phyloP scores from a whole-genome alignment of 148 eudicot genomes.

The Diospyros lotus region DNA sequence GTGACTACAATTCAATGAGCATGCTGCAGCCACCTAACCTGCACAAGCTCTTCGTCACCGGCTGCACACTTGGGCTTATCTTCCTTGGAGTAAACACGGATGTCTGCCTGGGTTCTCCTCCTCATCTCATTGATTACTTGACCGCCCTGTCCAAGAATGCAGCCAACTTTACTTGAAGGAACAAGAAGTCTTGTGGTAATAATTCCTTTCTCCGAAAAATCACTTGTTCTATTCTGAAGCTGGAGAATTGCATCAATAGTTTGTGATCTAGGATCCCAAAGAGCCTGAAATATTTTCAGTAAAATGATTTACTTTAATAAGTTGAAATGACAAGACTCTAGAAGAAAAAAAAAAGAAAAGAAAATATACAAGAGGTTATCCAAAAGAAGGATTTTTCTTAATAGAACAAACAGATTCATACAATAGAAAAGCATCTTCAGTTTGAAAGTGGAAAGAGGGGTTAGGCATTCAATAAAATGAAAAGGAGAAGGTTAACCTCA shows the following conservation, averaged over 20 bases:
- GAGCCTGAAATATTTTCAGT: slow-evolving; percentile 36
- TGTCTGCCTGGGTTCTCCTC: slow-evolving; percentile 73
- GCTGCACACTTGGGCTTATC: slow-evolving; percentile 72
- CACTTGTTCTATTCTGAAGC: slow-evolving; percentile 69
- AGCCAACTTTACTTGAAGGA: slow-evolving; percentile 75
- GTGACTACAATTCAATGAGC: not conserved
- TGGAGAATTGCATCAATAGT: slow-evolving; percentile 76
- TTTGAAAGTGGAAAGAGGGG: not conserved
- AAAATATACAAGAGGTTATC: not conserved
- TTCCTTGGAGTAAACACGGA: slow-evolving; percentile 67
- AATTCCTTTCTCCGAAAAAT: slow-evolving; percentile 61
- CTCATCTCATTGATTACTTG: slow-evolving; percentile 77
- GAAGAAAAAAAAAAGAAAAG: not conserved
- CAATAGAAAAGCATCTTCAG: not conserved
- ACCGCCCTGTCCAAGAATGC: slow-evolving; percentile 86
- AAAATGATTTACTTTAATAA: not conserved
- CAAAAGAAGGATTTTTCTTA: not conserved
- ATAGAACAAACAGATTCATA: not conserved
- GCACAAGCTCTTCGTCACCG: slow-evolving; percentile 82
- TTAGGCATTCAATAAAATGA: not conserved
- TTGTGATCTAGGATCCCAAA: slow-evolving; percentile 56
- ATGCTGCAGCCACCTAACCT: slow-evolving; percentile 35
- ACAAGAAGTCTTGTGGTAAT: slow-evolving; percentile 70
- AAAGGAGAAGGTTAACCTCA: slow-evolving; percentile 40
- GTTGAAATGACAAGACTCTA: not conserved